Evolutionary conservation across 2,329 filamentous ascomycete species (phyloP).

Genomic region (Penicillium sp.): DNA sequence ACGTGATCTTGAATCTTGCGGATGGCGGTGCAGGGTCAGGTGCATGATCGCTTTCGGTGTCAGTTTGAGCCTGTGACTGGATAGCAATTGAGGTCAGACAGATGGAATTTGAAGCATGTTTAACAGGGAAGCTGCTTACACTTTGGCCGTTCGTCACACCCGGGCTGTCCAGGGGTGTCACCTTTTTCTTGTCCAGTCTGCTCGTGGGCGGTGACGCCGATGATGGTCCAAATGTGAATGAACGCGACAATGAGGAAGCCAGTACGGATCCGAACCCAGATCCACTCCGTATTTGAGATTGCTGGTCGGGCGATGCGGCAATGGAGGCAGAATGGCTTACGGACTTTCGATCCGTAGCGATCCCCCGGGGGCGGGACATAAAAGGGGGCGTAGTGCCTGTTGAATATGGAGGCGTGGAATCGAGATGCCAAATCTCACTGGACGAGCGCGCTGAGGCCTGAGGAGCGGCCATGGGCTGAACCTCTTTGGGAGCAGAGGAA

Average conservation of each 20-base stretch:
- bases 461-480: conserved; percentile 26
- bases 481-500: conserved; percentile 35
- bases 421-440: conserved; percentile 49
- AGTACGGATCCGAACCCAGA: conserved; percentile 43
- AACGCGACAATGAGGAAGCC: conserved; percentile 45
- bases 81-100: conserved; percentile 28
- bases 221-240: conserved; percentile 44
- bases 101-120: conserved; percentile 29
- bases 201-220: conserved; percentile 42
- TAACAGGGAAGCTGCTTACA: conserved; percentile 29
- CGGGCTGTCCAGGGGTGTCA: conserved; percentile 37
- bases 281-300: conserved; percentile 37
- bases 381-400: conserved; percentile 52
- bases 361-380: conserved; percentile 41
- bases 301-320: conserved; percentile 43
- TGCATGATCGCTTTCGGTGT: conserved; percentile 38
- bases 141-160: conserved; percentile 26
- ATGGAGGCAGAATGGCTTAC: conserved; percentile 42
- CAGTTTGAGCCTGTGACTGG: conserved; percentile 37
- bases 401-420: conserved; percentile 51
- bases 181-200: conserved; percentile 35
- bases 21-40: conserved; percentile 26
- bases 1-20: conserved; percentile 45
- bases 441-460: conserved; percentile 52
- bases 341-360: conserved; percentile 41